Evolutionary conservation across 78 protist species (phyloP), one percentile per base, ranked within the genome.

Genomic region (Dictyostelium purpureum): DNA sequence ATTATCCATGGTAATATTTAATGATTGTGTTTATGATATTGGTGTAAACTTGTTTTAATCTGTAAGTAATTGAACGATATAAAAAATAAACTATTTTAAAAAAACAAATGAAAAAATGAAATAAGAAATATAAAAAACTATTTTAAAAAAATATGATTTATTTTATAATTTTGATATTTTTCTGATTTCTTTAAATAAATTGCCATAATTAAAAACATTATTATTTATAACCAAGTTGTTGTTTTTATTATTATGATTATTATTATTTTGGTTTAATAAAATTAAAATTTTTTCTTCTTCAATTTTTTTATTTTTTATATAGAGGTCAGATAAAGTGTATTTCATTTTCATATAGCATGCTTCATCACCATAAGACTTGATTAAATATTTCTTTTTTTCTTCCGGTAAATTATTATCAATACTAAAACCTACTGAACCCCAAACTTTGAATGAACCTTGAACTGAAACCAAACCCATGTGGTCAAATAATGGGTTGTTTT

Each of bases 391-490:
- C 19, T 21, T 45, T 65, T 40, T 79, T 1, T 79, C 47, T 28
- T 4, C 16, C 4, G 49, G 47, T n/a, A 77, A 31, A 21, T 66
- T 21, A n/a, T 77, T 52, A 24, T 59, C 74, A 26, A 77, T 6
- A 43, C 65, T 43, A 65, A 79, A 79, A 35, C 65, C 77, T 6
- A 79, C 12, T 21, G 88, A 59, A 38, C 49, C 63, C 88, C 88
- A 79, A 52, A 79, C 67, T 33, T 33, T 40, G 0, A 16, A 24
- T 35, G 88, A 79, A 18, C 70, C 70, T 63, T 79, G 88, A 5
- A 79, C 88, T 14, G 56, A 37, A 6, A 79, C 88, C 21, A 79
- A 51, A 43, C 57, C 74, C 31, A 37, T 77, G 45, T 56, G 56
- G 4, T 51, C 37, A 6, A 38, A 56, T 33, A 16, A 33, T 14